Evolutionary conservation across 1,284 basidiomycete species (phyloP), one percentile per base, ranked within the genome.

Genomic region (Phellinidium pouzarii): DNA sequence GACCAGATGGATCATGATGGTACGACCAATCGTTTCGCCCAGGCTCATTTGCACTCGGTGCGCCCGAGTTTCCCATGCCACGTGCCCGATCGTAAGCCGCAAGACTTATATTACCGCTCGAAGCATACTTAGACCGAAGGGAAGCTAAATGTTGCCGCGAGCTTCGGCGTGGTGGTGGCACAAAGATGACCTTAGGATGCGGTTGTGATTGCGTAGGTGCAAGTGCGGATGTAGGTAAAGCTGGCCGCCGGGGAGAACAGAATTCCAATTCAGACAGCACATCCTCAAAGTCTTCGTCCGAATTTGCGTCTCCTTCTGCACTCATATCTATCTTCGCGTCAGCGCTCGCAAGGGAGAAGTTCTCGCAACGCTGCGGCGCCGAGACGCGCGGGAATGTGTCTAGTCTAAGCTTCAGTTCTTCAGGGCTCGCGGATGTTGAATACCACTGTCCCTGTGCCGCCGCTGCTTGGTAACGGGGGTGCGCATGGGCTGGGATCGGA

Each of bases 191-290:
- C n/a, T n/a, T n/a, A n/a, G n/a, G n/a, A n/a, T n/a, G n/a, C n/a
- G n/a, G n/a, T n/a, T n/a, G n/a, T 27, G 44, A 38, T 4, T 36
- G 44, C n/a, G 45, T 17, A 5, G 51, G 26, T 8, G 44, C 22
- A 41, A 40, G 20, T 11, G 25, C 25, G 14, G 25, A 14, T 14
- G 17, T 22, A 47, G 45, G 27, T 4, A 23, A 25, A 25, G 19
- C 26, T 20, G 26, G 36, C 19, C 34, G 34, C 25, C 17, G 31
- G 38, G 11, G 23, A 9, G 43, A 44, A 42, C 46, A 50, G 27
- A 50, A 50, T 40, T 40, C 53, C 11, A 54, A 43, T 17, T 54
- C 53, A 14, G 53, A 50, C 17, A 54, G 34, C n/a, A 54, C 48
- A 41, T 54, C 53, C 19, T 50, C 53, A 9, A 20, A 14, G 43